These are phyloP conservation scores for Friedmanniomyces endolithicus DNA, from an alignment of 495 filamentous ascomycete genomes.

Conservation along the genomic window DNA sequence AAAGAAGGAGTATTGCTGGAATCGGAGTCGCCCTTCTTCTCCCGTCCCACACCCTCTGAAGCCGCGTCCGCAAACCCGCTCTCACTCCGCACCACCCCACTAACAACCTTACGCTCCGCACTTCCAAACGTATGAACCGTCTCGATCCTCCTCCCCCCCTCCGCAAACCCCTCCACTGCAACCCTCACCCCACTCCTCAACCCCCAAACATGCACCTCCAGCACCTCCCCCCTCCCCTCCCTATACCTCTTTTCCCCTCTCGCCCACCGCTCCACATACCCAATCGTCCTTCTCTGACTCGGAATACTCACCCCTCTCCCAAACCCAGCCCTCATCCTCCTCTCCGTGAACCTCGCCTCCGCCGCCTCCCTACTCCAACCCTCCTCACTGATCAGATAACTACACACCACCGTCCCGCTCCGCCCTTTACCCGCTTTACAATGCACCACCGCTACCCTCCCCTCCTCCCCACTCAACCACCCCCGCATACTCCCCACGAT, in stretches of 20 bases:
- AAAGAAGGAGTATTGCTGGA: neutral
- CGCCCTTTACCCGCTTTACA: conserved; percentile 95
- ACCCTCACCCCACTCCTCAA: conserved; percentile 80
- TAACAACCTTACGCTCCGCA: conserved; percentile 58
- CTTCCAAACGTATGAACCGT: conserved; percentile 67
- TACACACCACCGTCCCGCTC: conserved; percentile 76
- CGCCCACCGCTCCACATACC: conserved; percentile 84
- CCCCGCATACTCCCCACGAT: conserved; percentile 86
- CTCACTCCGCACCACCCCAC: conserved; percentile 25
- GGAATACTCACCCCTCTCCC: conserved; percentile 87
- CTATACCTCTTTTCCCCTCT: conserved; percentile 64
- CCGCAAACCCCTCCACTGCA: conserved; percentile 68
- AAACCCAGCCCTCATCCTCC: conserved; percentile 79
- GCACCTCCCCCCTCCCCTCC: conserved; percentile 69
- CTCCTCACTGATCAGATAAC: conserved; percentile 80
- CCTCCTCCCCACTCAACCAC: conserved; percentile 56
- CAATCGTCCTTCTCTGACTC: conserved; percentile 75
- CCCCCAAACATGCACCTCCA: conserved; percentile 85
- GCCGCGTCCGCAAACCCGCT: conserved; percentile 41
- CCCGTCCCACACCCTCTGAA: conserved; percentile 6
- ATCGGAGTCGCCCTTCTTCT: neutral
- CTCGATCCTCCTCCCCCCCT: conserved; percentile 78
- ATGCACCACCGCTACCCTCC: conserved; percentile 78
- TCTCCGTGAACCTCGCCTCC: conserved; percentile 66
- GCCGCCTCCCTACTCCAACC: conserved; percentile 75